Conservation (phyloP, 2,329 filamentous ascomycete genomes). For the Cercospora beticola region DNA sequence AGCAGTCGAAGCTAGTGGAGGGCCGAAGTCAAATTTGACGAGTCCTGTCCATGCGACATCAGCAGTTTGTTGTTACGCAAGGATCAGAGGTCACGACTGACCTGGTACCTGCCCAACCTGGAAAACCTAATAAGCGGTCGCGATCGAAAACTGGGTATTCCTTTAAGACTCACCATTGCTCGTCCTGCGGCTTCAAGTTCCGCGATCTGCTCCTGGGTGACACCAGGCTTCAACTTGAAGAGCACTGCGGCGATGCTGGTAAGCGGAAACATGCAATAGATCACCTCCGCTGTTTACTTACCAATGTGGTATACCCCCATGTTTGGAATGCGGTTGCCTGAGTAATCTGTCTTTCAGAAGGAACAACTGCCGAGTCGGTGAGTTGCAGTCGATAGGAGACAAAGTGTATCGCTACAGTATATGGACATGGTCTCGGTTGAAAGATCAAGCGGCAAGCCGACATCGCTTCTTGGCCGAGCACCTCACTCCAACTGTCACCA, state of each 20-base stretch:
- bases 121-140: neutral
- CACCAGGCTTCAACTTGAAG: conserved; percentile 29
- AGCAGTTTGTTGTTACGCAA: neutral
- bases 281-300: neutral
- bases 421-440: neutral
- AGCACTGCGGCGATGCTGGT: conserved; percentile 21
- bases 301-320: conserved; percentile 8
- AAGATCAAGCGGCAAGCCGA: neutral
- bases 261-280: neutral
- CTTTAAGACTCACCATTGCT: conserved; percentile 19
- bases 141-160: neutral
- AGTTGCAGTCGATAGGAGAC: neutral
- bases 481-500: neutral
- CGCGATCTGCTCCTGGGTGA: conserved; percentile 20
- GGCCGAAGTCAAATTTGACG: conserved; percentile 25
- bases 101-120: conserved; percentile 23
- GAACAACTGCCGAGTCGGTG: neutral
- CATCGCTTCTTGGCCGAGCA: neutral
- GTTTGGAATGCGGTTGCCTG: neutral
- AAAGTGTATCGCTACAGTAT: neutral
- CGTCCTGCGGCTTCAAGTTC: conserved; percentile 23
- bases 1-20: conserved; percentile 43
- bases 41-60: conserved; percentile 13
- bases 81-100: neutral
- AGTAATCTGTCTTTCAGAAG: neutral